Evolutionary conservation across 208 protist species (phyloP), one percentile per base, ranked within the genome.

Genomic region (Vickermania spadyakhi): DNA sequence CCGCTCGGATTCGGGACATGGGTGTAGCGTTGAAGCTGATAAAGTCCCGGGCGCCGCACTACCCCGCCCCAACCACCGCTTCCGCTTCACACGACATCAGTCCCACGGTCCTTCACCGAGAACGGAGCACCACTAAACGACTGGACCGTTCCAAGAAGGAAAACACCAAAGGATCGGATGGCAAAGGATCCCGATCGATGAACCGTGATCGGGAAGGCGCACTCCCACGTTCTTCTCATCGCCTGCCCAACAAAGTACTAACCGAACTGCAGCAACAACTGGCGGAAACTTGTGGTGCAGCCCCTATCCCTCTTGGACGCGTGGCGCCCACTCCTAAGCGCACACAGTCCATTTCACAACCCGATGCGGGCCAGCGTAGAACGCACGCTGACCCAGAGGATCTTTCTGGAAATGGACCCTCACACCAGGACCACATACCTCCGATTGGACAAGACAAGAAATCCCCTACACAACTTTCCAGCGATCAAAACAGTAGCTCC

Each of bases 1-100:
- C 74, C 23, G 54, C 55, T 11, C 56, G 76, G 25, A 61, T 93
- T 42, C 68, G 69, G 18, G 66, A 86, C 52, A 81, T 80, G 67
- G 23, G 31, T 18, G 58, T 87, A 51, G 66, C 72, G 1, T 66
- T 93, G 58, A 53, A 73, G 31, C 21, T 79, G 0, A 62, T 80
- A 7, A 65, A 67, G 2, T 55, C 49, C 0, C 80, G 77, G 60
- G n/a, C 73, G 22, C 71, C 77, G 21, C 52, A 4, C 25, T 51
- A 60, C n/a, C 45, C 36, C 3, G 28, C 42, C 1, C 56, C 73
- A n/a, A 70, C 64, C 2, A 50, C 54, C n/a, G 36, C 55, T n/a
- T 49, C 56, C 11, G 27, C 45, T 3, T 60, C 62, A 25, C 50
- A 60, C 22, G 28, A 28, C 5, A n/a, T n/a, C n/a, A n/a, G n/a